Conservation (phyloP, 768 basidiomycete genomes). For the Leccinum pellstonianum region DNA sequence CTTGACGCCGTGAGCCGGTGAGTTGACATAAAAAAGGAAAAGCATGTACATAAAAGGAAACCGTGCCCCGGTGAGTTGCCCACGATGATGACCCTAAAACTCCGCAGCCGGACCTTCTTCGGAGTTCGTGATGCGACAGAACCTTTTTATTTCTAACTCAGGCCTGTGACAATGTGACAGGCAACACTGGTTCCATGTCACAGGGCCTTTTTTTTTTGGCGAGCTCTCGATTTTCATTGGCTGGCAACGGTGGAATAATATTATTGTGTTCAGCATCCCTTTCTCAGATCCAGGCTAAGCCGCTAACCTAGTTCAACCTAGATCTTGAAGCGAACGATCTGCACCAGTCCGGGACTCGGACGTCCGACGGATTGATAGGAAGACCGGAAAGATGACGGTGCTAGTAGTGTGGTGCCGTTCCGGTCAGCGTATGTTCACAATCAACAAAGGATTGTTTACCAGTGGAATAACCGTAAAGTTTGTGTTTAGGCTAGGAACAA, state of each 20-base stretch:
- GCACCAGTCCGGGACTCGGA: too few species aligned
- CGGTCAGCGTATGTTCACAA: neutral
- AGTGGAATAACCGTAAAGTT: neutral
- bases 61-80: too few species aligned
- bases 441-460: neutral
- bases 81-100: neutral
- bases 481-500: neutral
- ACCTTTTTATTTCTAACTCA: neutral
- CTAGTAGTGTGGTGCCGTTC: neutral
- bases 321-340: neutral
- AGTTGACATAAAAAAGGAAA: too few species aligned
- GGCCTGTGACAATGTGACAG: neutral
- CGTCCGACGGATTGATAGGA: neutral
- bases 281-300: neutral
- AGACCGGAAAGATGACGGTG: neutral
- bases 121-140: neutral
- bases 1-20: too few species aligned
- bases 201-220: neutral
- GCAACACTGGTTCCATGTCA: neutral
- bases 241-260: neutral
- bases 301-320: neutral
- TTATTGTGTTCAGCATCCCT: neutral
- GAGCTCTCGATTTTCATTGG: neutral
- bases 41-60: too few species aligned
- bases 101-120: neutral